Conservation (phyloP, 129 eudicot genomes). For the Tagetes erecta region DNA sequence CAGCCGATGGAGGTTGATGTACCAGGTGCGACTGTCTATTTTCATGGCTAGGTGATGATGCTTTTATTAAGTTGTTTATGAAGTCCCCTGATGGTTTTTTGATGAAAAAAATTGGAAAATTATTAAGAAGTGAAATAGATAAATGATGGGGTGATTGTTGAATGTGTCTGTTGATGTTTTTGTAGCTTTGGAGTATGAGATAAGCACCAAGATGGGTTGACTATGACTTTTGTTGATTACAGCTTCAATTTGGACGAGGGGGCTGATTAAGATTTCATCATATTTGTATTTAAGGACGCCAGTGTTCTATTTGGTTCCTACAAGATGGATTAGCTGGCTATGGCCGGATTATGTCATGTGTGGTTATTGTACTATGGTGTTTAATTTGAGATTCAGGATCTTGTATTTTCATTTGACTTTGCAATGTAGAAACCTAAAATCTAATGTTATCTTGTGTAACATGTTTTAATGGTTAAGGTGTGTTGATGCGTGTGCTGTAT, state of each 20-base stretch:
- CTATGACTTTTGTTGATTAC: background rate
- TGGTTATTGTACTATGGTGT: background rate
- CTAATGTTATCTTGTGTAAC: background rate
- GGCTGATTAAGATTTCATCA: background rate
- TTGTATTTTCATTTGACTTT: background rate
- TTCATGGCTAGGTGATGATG: constrained; percentile 17
- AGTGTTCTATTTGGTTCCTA: background rate
- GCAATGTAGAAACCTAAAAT: background rate
- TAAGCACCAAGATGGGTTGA: background rate
- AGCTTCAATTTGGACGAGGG: background rate
- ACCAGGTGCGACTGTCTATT: background rate
- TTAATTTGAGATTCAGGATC: background rate
- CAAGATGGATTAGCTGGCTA: background rate
- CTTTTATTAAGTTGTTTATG: constrained; percentile 8
- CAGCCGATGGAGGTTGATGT: constrained; percentile 15
- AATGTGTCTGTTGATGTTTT: background rate
- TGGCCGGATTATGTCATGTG: background rate
- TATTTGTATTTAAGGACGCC: background rate
- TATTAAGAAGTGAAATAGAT: constrained; percentile 7
- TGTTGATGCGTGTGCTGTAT: background rate
- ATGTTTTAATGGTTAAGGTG: background rate
- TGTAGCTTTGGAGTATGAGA: constrained; percentile 5
- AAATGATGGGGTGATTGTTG: background rate
- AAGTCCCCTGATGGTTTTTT: background rate
- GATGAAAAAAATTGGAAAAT: background rate